Evolutionary conservation across 2,329 filamentous ascomycete species (phyloP).

Genomic region (Colletotrichum tanaceti): DNA sequence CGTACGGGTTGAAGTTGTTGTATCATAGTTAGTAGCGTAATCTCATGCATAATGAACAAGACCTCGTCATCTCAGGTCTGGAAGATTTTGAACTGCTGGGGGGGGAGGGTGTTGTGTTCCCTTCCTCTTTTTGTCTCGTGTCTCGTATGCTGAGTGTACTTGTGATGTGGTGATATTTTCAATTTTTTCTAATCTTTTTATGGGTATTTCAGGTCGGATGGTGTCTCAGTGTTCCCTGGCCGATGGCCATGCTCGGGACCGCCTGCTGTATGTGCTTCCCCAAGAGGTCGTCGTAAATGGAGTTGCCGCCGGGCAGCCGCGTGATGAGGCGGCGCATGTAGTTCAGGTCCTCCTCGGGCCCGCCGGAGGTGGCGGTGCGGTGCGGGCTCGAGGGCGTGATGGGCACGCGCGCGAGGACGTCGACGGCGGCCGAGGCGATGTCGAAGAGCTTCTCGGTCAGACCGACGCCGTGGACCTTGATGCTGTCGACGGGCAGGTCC

Average conservation of each 20-base stretch:
- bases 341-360: constrained; percentile 52
- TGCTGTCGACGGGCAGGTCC: constrained; percentile 52
- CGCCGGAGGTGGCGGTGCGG: constrained; percentile 39
- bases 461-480: constrained; percentile 58
- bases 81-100: not conserved
- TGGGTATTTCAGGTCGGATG: constrained; percentile 5
- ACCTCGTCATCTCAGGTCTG: not conserved
- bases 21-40: constrained; percentile 26
- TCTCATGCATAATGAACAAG: constrained; percentile 22
- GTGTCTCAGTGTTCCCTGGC: not conserved
- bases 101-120: not conserved
- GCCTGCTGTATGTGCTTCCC: constrained; percentile 55
- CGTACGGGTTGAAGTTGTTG: not conserved
- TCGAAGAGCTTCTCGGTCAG: constrained; percentile 62
- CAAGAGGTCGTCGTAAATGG: constrained; percentile 54
- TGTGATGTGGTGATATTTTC: no score
- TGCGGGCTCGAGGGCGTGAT: constrained; percentile 46
- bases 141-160: no score
- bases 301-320: constrained; percentile 52
- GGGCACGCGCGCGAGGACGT: constrained; percentile 57
- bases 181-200: not conserved
- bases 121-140: not conserved
- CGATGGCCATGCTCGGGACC: constrained; percentile 44
- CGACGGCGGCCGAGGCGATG: constrained; percentile 57
- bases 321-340: constrained; percentile 54